These are phyloP conservation scores for Monosporascus sp. DNA, from an alignment of 2,329 filamentous ascomycete genomes.

Conservation along the genomic window DNA sequence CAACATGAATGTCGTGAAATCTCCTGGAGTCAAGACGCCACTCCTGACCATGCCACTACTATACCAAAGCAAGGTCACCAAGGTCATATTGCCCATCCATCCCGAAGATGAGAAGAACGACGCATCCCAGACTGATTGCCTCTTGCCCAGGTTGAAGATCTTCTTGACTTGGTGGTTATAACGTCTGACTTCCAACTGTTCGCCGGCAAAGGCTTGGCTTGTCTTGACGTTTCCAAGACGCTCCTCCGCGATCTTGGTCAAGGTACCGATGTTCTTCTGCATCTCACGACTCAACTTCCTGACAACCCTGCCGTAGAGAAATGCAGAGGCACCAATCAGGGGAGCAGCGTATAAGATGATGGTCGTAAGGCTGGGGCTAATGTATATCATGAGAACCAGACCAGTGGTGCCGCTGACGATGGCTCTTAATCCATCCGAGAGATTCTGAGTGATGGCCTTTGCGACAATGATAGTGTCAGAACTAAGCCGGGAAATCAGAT, in stretches of 20 bases:
- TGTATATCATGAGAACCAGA: constrained; percentile 91
- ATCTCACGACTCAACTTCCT: constrained; percentile 87
- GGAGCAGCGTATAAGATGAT: constrained; percentile 84
- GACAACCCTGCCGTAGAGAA: constrained; percentile 86
- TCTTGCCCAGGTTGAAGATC: constrained; percentile 84
- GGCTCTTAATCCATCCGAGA: constrained; percentile 91
- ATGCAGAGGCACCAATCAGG: constrained; percentile 82
- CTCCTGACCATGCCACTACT: constrained; percentile 86
- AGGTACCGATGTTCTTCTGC: constrained; percentile 84
- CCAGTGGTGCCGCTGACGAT: constrained; percentile 87
- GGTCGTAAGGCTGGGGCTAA: constrained; percentile 84
- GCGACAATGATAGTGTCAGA: constrained; percentile 97
- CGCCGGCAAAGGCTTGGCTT: constrained; percentile 91
- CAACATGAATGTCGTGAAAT: constrained; percentile 96
- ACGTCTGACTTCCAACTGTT: constrained; percentile 80
- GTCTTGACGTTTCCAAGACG: constrained; percentile 95
- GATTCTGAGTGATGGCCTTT: constrained; percentile 96
- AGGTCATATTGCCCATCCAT: constrained; percentile 94
- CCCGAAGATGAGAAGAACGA: constrained; percentile 85
- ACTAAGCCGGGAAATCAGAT: constrained; percentile 89
- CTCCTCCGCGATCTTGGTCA: constrained; percentile 97
- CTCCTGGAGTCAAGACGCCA: constrained; percentile 82
- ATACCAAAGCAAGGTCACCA: constrained; percentile 82
- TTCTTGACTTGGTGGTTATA: constrained; percentile 91
- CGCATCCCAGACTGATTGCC: constrained; percentile 81